Base-by-base conservation (phyloP, 305 asterid genomes). In the Petunia hybrid region DNA sequence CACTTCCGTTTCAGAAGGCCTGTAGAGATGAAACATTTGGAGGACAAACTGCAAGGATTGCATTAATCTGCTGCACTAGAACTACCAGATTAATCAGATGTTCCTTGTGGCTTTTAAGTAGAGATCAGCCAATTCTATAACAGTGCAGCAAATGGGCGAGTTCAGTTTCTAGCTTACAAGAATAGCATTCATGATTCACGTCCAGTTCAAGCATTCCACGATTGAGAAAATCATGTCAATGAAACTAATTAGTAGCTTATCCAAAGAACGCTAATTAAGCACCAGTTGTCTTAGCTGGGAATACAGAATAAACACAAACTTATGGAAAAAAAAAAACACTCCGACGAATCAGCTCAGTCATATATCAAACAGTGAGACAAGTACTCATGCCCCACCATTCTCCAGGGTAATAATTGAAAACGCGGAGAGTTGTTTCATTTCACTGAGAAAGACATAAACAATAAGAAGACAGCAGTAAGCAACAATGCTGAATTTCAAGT, bases 121-220 rank as follows among this genome's bases (percentile, higher is more conserved):
- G n/a, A 74, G 63, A 53, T 74, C 53, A 74, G 38, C 35, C 79
- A 36, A 46, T 53, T 53, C 79, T 14, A 74, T 73, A 48, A 53
- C 78, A 13, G 48, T 39, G 51, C 3, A 38, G 62, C 51, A 74
- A 53, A 53, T 8, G n/a, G 65, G 48, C 22, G 63, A 73, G 13
- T 73, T 71, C 61, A 70, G 5, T 71, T 36, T 46, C 43, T 70
- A 46, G 43, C 57, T 57, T 57, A 57, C 4, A 57, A 57, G 63
- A 57, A 57, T 35, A 57, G 7, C 63, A 57, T 57, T 57, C 63
- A 57, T 1, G 63, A 57, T n/a, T 5, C 0, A n/a, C n/a, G 63
- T 57, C 63, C 63, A n/a, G 36, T 57, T 57, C 63, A 5, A 57
- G 8, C 63, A n/a, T 57, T 57, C 31, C 45, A 51, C 2, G 14